phyloP scores from a whole-genome alignment of 352 stramenopile genomes.

The Phytophthora cactorum region DNA sequence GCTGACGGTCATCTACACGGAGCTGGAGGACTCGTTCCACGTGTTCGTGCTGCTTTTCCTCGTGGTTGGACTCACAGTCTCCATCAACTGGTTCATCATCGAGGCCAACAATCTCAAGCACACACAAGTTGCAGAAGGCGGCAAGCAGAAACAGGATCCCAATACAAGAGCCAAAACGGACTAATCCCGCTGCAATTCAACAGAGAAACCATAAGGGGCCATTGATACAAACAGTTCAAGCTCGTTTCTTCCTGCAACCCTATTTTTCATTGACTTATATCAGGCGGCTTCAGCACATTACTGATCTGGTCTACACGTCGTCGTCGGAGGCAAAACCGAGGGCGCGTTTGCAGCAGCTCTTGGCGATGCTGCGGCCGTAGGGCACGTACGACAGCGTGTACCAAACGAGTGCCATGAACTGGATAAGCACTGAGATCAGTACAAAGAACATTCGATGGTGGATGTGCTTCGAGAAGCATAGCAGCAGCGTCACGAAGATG shows the following conservation, averaged over 20 bases:
- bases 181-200: constrained; percentile 24
- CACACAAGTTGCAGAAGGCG: constrained; percentile 22
- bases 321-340: constrained; percentile 56
- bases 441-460: constrained; percentile 76
- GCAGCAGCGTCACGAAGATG: constrained; percentile 74
- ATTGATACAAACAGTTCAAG: constrained; percentile 10
- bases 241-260: constrained; percentile 1
- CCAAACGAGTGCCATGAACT: constrained; percentile 85
- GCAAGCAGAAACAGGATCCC: constrained; percentile 17
- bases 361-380: constrained; percentile 78
- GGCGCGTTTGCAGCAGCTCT: constrained; percentile 71
- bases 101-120: constrained; percentile 73
- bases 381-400: constrained; percentile 91
- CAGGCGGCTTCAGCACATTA: not conserved
- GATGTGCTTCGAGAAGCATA: constrained; percentile 77
- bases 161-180: constrained; percentile 60
- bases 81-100: constrained; percentile 90
- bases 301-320: constrained; percentile 40
- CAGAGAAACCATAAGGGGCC: not conserved
- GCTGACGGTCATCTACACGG: constrained; percentile 75
- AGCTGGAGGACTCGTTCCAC: constrained; percentile 85
- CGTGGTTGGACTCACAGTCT: constrained; percentile 76
- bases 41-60: constrained; percentile 88
- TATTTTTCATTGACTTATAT: constrained; percentile 18
- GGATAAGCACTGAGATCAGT: constrained; percentile 73